Evolutionary conservation across 805 yeast genomes (phyloP), one percentile per base, ranked within the genome.

Genomic region (Saturnispora galanensis): DNA sequence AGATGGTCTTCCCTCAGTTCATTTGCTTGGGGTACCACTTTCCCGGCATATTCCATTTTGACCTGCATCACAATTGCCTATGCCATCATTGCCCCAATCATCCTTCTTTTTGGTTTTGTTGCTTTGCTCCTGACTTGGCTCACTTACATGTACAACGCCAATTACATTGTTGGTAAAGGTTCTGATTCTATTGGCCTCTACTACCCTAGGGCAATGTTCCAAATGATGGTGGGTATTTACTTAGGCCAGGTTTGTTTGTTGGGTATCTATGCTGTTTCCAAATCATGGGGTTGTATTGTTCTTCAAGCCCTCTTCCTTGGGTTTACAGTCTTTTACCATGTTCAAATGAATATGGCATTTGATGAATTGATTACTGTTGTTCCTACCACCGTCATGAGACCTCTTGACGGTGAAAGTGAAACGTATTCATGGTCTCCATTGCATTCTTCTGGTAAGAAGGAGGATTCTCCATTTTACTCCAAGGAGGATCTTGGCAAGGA

Each of bases 251-350:
- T 88, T 17, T 86, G 96, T 68, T 55, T 93, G 50, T 60, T 93
- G 44, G 97, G 96, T 45, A 63, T 93, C 45, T 89, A 87, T 59
- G 84, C 77, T 13, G 94, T 90, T 45, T 88, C 94, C 49, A 86
- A 86, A 69, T 83, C 94, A 35, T 90, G 96, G 96, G 97, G 96
- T 38, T 95, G 96, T 32, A 72, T 88, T 51, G 84, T 81, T 3
- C 64, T 90, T 44, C 85, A 84, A 60, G 79, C 77, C 1, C 69
- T 89, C 42, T 69, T 82, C 35, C 55, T 86, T 11, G 74, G 72
- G 8, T 62, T 72, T 51, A 86, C 97, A 0, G 73, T 74, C 4
- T 81, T 85, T 57, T 70, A 76, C 47, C 96, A 90, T 56, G 13
- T 76, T 29, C 73, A 77, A 50, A 62, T 90, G 58, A 76, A 71